Evolutionary conservation across 2,329 filamentous ascomycete genomes (phyloP).

Genomic region (Cercospora nicotianae): DNA sequence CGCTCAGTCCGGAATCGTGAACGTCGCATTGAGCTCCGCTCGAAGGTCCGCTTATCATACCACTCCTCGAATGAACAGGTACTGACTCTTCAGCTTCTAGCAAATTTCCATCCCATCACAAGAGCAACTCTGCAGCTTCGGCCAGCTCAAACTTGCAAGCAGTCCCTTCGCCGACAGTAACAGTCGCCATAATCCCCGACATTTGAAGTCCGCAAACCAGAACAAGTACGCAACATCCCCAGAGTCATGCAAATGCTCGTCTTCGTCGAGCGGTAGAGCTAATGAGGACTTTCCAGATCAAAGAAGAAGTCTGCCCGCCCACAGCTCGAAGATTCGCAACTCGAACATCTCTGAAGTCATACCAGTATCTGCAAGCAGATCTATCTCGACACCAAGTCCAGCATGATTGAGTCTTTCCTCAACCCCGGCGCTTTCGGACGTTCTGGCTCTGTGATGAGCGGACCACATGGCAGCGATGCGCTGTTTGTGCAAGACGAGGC

Average conservation of each 20-base stretch:
- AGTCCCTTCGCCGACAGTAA: not conserved
- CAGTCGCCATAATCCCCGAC: not conserved
- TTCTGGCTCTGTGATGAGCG: not conserved
- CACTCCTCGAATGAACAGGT: not conserved
- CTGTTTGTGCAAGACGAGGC: not conserved
- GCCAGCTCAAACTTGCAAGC: not conserved
- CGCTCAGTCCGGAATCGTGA: not conserved
- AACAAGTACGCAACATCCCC: not conserved
- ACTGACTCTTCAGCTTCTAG: not conserved
- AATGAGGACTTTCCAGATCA: constrained; percentile 2
- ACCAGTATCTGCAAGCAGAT: no score
- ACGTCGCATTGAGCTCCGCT: not conserved
- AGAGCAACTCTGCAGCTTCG: not conserved
- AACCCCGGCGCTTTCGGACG: not conserved
- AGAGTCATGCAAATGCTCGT: not conserved
- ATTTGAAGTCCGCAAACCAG: not conserved
- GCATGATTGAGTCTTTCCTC: not conserved
- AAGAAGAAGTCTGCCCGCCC: no score
- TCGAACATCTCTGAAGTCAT: no score
- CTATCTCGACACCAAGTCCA: not conserved
- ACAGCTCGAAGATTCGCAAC: no score
- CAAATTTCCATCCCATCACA: not conserved
- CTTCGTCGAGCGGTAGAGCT: not conserved
- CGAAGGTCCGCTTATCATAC: not conserved
- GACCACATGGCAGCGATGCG: not conserved